Base-by-base conservation (phyloP, 352 stramenopile species). In the Pythium vanterpoolii region DNA sequence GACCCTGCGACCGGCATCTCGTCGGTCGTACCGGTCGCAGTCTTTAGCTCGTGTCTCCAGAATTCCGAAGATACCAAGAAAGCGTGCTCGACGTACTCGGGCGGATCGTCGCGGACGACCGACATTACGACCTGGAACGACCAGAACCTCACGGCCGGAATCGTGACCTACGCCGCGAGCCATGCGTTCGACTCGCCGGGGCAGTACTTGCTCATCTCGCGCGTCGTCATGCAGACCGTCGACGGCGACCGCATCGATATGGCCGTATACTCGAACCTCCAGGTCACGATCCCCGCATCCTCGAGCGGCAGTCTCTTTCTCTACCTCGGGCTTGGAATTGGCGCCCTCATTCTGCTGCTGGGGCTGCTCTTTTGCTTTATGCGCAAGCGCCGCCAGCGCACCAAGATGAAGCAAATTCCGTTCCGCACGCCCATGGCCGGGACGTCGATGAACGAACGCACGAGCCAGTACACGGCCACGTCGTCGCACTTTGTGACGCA, bases 181-280 rank as follows among this genome's bases (percentile, higher is more conserved):
- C 73, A 86, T 57, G 74, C 72, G 23, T 90, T 93, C 44, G 54
- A 63, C 1, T 73, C 74, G 21, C 74, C 79, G 3, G 83, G 83
- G 3, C 59, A 79, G 46, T 90, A 87, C 65, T 72, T 80, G 38
- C 74, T 93, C 64, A 78, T 90, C 51, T 86, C 78, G 11, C 80
- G 79, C 19, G 75, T 89, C 31, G 79, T 73, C 11, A 88, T 90
- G 80, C 63, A 82, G 49, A 90, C 79, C 26, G 69, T 79, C 27
- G 83, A 93, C 59, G 83, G 83, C 16, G 68, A 85, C 19, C 83
- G 80, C 28, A 74, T 93, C 60, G 80, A 93, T 44, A 89, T 90
- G 80, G 83, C 83, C 14, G 84, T 93, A 30, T 93, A 93, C 66
- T 90, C 79, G 40, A 84, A 66, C 31, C 62, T 90, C 31, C 72